Evolutionary conservation across 2,329 filamentous ascomycete species (phyloP).

Genomic region (Epichloe typhina): DNA sequence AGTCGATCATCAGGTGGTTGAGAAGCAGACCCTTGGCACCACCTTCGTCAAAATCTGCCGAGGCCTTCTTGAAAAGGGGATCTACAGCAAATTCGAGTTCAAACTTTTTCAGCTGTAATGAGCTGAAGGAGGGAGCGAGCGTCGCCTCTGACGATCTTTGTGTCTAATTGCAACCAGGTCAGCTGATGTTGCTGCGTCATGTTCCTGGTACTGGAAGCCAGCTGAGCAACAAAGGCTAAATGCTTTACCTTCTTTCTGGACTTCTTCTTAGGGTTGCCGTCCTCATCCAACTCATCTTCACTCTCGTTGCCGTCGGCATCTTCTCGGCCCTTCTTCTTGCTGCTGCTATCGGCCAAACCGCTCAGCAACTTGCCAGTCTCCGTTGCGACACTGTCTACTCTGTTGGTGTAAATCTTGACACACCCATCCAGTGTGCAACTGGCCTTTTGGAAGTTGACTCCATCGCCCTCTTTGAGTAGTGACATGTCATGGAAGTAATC

Average conservation of each 20-base stretch:
- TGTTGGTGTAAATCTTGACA: constrained; percentile 97
- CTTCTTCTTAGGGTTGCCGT: constrained; percentile 48
- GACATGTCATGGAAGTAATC: constrained; percentile 99
- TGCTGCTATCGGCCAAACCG: constrained; percentile 78
- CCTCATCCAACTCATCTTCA: constrained; percentile 48
- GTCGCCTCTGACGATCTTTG: constrained; percentile 86
- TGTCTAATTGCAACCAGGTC: constrained; percentile 23
- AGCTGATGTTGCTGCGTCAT: background rate
- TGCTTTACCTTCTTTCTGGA: constrained; percentile 58
- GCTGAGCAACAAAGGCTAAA: background rate
- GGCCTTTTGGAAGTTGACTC: constrained; percentile 97
- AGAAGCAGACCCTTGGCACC: constrained; percentile 89
- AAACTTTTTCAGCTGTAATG: constrained; percentile 90
- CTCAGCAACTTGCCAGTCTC: constrained; percentile 93
- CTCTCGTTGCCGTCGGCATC: constrained; percentile 57
- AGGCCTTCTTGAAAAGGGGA: constrained; percentile 97
- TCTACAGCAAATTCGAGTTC: constrained; percentile 95
- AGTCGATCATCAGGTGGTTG: constrained; percentile 94
- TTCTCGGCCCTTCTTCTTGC: constrained; percentile 52
- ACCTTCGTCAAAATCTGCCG: constrained; percentile 95
- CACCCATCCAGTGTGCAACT: constrained; percentile 96
- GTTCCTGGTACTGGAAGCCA: background rate
- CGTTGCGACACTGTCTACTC: constrained; percentile 94
- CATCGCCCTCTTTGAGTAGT: constrained; percentile 84
- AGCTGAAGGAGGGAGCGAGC: constrained; percentile 73